Conservation (phyloP, 2,329 filamentous ascomycete genomes). For the Xylaria sp. region DNA sequence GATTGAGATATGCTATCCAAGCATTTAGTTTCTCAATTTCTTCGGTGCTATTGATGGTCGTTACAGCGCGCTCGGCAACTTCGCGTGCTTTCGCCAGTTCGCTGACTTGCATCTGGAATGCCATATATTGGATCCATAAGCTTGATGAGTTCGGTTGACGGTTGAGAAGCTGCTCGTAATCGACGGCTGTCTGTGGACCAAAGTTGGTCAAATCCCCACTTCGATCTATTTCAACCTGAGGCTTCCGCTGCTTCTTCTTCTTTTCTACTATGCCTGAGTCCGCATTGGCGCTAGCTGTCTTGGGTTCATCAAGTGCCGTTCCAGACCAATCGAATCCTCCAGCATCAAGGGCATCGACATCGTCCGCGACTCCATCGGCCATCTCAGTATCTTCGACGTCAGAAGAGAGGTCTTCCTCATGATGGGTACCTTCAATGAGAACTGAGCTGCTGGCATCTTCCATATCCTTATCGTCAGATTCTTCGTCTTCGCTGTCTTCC, state of each 20-base stretch:
- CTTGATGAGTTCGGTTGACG: constrained; percentile 93
- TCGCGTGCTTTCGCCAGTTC: constrained; percentile 89
- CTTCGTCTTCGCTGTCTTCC: constrained; percentile 52
- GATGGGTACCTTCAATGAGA: constrained; percentile 59
- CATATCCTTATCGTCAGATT: constrained; percentile 57
- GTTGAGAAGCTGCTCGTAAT: constrained; percentile 93
- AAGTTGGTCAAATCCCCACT: constrained; percentile 92
- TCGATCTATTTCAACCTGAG: constrained; percentile 83
- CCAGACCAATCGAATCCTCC: constrained; percentile 91
- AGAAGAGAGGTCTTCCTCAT: constrained; percentile 54
- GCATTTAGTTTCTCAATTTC: constrained; percentile 94
- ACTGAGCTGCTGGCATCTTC: constrained; percentile 58
- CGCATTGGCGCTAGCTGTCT: constrained; percentile 62
- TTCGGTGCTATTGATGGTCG: constrained; percentile 90
- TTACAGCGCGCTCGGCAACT: constrained; percentile 88
- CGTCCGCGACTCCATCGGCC: constrained; percentile 52
- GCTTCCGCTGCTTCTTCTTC: constrained; percentile 80
- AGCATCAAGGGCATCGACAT: constrained; percentile 69
- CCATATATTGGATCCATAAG: constrained; percentile 98
- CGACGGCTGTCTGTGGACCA: constrained; percentile 87
- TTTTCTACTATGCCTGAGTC: constrained; percentile 55
- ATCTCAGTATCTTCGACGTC: constrained; percentile 59
- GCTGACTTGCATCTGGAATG: constrained; percentile 93
- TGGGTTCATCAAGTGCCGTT: constrained; percentile 68
- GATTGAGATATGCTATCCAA: constrained; percentile 93